A percentile compares a stretch with the other conserved stretches of the same genome.
Conservation (phyloP, 495 filamentous ascomycete genomes). For the Pyronema omphalodes region DNA sequence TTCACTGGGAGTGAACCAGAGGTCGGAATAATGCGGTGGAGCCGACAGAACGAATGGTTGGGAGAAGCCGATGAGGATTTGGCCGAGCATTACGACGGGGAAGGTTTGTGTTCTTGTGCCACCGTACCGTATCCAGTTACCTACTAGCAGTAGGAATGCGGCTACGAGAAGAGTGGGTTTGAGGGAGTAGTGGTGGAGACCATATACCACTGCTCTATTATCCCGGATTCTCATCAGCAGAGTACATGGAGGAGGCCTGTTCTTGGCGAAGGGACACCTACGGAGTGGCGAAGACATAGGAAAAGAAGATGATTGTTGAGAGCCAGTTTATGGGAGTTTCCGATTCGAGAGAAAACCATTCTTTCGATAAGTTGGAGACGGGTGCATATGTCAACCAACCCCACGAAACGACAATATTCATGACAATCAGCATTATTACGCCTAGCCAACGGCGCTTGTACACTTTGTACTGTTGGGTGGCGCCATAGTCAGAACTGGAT, state of each 20-base stretch:
- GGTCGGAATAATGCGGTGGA: slow-evolving; percentile 75
- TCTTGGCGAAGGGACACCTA: slow-evolving; percentile 25
- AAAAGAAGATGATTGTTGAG: slow-evolving; percentile 67
- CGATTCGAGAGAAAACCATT: slow-evolving; percentile 49
- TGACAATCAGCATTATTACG: slow-evolving; percentile 56
- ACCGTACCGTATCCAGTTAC: slow-evolving; percentile 87
- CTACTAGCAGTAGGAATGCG: slow-evolving; percentile 52
- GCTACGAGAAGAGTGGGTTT: slow-evolving; percentile 58
- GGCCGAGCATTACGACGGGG: slow-evolving; percentile 77
- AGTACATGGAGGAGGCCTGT: not conserved
- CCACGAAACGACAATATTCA: slow-evolving; percentile 91
- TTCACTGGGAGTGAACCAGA: slow-evolving; percentile 80
- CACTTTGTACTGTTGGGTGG: slow-evolving; percentile 38
- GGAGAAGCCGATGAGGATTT: slow-evolving; percentile 72
- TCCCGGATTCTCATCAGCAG: not conserved
- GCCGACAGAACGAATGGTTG: slow-evolving; percentile 87
- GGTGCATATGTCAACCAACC: slow-evolving; percentile 70
- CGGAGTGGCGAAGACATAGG: slow-evolving; percentile 58
- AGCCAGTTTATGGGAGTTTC: slow-evolving; percentile 83
- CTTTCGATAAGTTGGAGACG: slow-evolving; percentile 54
- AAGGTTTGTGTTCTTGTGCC: slow-evolving; percentile 49
- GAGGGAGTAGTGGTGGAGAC: slow-evolving; percentile 60
- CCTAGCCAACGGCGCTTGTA: slow-evolving; percentile 89
- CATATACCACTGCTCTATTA: slow-evolving; percentile 46
- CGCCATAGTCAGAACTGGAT: no score